A percentile compares a stretch with the other conserved stretches of the same genome.
phyloP scores from a whole-genome alignment of 2,329 filamentous ascomycete genomes.

The Aspergillus sp. region DNA sequence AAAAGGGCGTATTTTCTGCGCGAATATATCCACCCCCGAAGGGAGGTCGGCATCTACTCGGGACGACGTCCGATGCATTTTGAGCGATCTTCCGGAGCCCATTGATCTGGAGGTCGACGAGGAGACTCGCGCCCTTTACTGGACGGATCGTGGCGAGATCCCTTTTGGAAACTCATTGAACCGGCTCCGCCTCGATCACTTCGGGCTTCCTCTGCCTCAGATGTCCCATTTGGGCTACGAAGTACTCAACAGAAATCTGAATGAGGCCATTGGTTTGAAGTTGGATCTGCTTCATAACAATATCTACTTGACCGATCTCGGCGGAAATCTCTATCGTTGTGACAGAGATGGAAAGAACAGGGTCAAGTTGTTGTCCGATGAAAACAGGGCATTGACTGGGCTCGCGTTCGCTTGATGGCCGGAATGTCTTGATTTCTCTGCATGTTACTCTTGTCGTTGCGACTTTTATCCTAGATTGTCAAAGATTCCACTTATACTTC shows the following conservation, averaged over 20 bases:
- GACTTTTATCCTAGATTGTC: no score
- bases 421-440: no score
- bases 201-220: constrained; percentile 23
- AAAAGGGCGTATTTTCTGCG: constrained; percentile 53
- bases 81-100: constrained; percentile 51
- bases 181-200: constrained; percentile 23
- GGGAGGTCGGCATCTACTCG: constrained; percentile 34
- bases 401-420: constrained; percentile 5
- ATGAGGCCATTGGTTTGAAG: constrained; percentile 49
- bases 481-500: no score
- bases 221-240: constrained; percentile 19
- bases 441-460: no score
- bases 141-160: constrained; percentile 60
- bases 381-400: constrained; percentile 20
- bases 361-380: constrained; percentile 11
- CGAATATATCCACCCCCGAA: constrained; percentile 40
- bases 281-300: constrained; percentile 22
- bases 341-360: constrained; percentile 19
- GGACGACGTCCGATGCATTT: constrained; percentile 44
- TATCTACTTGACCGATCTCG: constrained; percentile 28
- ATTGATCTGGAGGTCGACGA: constrained; percentile 58
- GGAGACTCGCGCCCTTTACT: constrained; percentile 48
- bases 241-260: constrained; percentile 33
- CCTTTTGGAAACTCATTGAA: constrained; percentile 56
- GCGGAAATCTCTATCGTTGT: constrained; percentile 25